Conservation (phyloP, 1,284 basidiomycete species). For the Phellinidium pouzarii region DNA sequence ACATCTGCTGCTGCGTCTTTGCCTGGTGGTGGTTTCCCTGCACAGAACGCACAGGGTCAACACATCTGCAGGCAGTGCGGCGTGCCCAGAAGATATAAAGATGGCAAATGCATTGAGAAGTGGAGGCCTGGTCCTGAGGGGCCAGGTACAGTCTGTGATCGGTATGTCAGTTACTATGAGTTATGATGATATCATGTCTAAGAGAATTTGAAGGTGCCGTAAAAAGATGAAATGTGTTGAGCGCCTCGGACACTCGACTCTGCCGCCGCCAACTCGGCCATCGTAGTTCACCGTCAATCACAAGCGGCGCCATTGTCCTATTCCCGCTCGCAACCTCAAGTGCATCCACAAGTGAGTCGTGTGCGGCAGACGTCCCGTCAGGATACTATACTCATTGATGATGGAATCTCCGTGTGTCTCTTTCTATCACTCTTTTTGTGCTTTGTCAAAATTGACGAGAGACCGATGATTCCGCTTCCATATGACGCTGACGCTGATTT, state of each 20-base stretch:
- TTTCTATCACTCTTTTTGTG: too few relatives aligned
- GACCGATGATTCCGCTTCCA: too few relatives aligned
- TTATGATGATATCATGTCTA: neutral
- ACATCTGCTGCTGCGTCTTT: slow-evolving; percentile 19
- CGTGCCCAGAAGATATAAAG: slow-evolving; percentile 64
- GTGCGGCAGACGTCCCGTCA: neutral
- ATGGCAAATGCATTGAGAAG: slow-evolving; percentile 79
- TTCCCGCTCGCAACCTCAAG: neutral
- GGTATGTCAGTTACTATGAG: slow-evolving; percentile 33
- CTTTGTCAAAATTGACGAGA: too few relatives aligned
- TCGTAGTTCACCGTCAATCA: slow-evolving; percentile 25
- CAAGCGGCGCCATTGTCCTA: neutral
- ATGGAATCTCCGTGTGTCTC: too few relatives aligned
- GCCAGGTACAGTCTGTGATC: slow-evolving; percentile 76
- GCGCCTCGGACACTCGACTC: slow-evolving; percentile 54
- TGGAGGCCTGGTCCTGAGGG: slow-evolving; percentile 81
- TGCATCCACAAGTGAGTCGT: neutral
- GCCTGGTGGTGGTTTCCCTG: slow-evolving; percentile 35
- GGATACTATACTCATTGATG: neutral
- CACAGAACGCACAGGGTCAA: slow-evolving; percentile 58
- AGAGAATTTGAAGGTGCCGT: slow-evolving; percentile 49
- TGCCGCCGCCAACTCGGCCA: slow-evolving; percentile 16
- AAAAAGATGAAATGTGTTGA: slow-evolving; percentile 85
- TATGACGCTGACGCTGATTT: too few relatives aligned
- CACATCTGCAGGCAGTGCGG: slow-evolving; percentile 72